Percentiles rank a stretch among this genome's conserved stretches.
Evolutionary conservation across 2,329 filamentous ascomycete genomes (phyloP).

Genomic region (Pseudocercospora crystallina): DNA sequence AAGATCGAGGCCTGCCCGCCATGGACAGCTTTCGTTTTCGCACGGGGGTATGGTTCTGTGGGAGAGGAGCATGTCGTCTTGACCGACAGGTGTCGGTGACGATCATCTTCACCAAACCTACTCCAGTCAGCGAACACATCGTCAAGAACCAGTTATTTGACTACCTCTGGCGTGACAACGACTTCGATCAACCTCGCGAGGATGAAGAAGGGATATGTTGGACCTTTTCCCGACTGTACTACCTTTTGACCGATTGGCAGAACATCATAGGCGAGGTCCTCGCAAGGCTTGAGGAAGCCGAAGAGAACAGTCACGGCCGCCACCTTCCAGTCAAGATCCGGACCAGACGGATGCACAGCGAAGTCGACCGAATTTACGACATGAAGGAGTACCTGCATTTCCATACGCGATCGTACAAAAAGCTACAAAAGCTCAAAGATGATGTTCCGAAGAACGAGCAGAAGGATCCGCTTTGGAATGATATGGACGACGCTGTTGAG

Average conservation of each 20-base stretch:
- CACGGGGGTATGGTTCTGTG: conserved; percentile 38
- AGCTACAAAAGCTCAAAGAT: conserved; percentile 36
- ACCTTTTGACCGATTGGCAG: conserved; percentile 39
- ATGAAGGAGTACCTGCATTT: conserved; percentile 38
- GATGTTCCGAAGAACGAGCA: conserved; percentile 32
- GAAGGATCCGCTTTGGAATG: conserved; percentile 35
- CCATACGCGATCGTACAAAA: conserved; percentile 36
- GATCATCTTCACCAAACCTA: conserved; percentile 37
- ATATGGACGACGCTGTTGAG: conserved; percentile 38
- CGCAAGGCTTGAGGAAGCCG: conserved; percentile 36
- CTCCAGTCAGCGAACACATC: conserved; percentile 33
- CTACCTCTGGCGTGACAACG: conserved; percentile 33
- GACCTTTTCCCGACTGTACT: conserved; percentile 37
- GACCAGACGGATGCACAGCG: conserved; percentile 33
- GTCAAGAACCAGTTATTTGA: conserved; percentile 35
- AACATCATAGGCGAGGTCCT: conserved; percentile 39
- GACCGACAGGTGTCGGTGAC: conserved; percentile 33
- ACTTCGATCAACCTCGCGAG: conserved; percentile 32
- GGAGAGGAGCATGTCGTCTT: conserved; percentile 33
- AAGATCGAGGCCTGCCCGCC: conserved; percentile 25
- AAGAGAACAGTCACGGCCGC: conserved; percentile 36
- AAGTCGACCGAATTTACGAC: conserved; percentile 39
- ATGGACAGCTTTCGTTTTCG: conserved; percentile 37
- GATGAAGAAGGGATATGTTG: conserved; percentile 40
- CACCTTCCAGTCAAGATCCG: conserved; percentile 36